Evolutionary conservation across 2,329 filamentous ascomycete species (phyloP).

Genomic region (Elsinoe fawcettii): DNA sequence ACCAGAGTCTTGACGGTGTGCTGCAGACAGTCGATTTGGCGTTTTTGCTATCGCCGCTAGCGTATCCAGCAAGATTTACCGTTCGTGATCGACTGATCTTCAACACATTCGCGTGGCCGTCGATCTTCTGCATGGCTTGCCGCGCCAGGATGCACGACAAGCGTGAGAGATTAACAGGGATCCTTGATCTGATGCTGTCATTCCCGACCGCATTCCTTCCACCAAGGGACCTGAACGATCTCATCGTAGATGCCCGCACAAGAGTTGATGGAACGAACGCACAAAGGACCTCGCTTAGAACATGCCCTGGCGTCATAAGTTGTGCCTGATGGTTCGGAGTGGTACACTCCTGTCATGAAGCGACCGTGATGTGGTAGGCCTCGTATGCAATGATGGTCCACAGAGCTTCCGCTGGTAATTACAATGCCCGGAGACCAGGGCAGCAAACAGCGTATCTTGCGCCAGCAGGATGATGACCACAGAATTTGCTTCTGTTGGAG

Average conservation of each 20-base stretch:
- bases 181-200: constrained; percentile 13
- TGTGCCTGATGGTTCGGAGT: neutral
- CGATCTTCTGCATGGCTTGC: constrained; percentile 13
- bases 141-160: constrained; percentile 14
- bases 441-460: neutral
- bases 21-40: constrained; percentile 8
- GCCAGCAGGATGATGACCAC: neutral
- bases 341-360: neutral
- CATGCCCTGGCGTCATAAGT: neutral
- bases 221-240: neutral
- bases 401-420: neutral
- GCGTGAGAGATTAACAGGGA: constrained; percentile 12
- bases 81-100: constrained; percentile 16
- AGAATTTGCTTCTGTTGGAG: neutral
- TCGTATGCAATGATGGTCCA: neutral
- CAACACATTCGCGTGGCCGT: constrained; percentile 13
- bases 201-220: constrained; percentile 6
- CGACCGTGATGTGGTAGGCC: neutral
- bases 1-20: constrained; percentile 2
- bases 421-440: neutral
- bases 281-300: constrained; percentile 5
- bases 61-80: constrained; percentile 14
- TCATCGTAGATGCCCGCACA: constrained; percentile 6
- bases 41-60: constrained; percentile 13
- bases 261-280: neutral